These are phyloP conservation scores for Picocystis sp. DNA, from an alignment of 163 green algal species.

Conservation along the genomic window DNA sequence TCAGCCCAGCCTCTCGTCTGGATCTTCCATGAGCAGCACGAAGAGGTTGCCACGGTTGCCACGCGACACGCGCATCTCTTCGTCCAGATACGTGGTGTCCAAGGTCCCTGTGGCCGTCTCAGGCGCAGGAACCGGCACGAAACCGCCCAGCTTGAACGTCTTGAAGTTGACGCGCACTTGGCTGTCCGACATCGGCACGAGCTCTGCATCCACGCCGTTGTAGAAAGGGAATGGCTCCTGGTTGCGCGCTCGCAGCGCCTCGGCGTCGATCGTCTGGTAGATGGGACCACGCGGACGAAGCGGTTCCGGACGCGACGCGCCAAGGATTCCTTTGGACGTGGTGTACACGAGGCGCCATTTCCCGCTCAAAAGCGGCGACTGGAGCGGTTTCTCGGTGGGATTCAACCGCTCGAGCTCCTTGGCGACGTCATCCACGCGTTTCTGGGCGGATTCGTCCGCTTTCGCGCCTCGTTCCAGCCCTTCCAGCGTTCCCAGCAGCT, in stretches of 20 bases:
- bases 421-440: slow-evolving; percentile 12
- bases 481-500: too few species aligned
- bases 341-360: slow-evolving; percentile 63
- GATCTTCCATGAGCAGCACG: slow-evolving; percentile 28
- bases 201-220: slow-evolving; percentile 21
- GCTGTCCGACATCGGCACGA: not conserved
- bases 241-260: slow-evolving; percentile 45
- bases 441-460: too few species aligned
- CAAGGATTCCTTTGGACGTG: slow-evolving; percentile 54
- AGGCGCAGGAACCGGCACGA: slow-evolving; percentile 53
- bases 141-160: slow-evolving; percentile 51
- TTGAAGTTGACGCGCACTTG: slow-evolving; percentile 58
- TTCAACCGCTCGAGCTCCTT: slow-evolving; percentile 35
- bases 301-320: slow-evolving; percentile 30
- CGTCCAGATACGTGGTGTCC: slow-evolving; percentile 40
- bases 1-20: slow-evolving; percentile 1
- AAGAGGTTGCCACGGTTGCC: slow-evolving; percentile 70
- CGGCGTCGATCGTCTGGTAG: slow-evolving; percentile 54
- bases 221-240: slow-evolving; percentile 56
- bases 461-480: too few species aligned
- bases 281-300: slow-evolving; percentile 56
- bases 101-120: slow-evolving; percentile 38
- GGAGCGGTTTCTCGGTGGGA: slow-evolving; percentile 32
- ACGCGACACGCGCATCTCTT: slow-evolving; percentile 54
- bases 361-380: slow-evolving; percentile 27